Percentiles rank a stretch among this genome's conserved stretches.
Evolutionary conservation across 2,329 filamentous ascomycete genomes (phyloP).

Genomic region (Juglanconis oblonga): DNA sequence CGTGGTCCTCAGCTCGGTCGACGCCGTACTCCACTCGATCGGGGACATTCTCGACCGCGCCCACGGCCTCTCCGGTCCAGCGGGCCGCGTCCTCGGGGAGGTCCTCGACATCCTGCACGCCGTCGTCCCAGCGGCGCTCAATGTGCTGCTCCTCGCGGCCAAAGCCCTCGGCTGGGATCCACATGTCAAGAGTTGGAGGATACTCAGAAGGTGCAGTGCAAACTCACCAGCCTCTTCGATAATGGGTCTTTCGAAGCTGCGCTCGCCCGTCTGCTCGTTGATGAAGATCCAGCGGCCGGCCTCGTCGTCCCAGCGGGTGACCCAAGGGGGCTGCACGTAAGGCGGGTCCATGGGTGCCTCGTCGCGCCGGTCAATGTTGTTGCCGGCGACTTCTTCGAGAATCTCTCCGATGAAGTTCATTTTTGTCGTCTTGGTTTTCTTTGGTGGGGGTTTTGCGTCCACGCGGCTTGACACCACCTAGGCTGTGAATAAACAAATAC

Average conservation of each 20-base stretch:
- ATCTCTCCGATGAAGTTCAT: conserved; percentile 12
- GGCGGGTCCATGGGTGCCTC: conserved; percentile 7
- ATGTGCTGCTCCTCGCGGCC: conserved; percentile 8
- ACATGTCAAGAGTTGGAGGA: neutral
- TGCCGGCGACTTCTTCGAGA: conserved; percentile 8
- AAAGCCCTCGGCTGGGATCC: conserved; percentile 2
- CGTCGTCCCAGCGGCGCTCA: conserved; percentile 7
- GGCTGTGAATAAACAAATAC: neutral
- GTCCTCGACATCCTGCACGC: conserved; percentile 5
- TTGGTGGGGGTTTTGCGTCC: neutral
- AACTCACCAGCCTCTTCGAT: conserved; percentile 12
- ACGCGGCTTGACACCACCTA: neutral
- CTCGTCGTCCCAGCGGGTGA: conserved; percentile 12
- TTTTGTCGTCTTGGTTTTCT: neutral
- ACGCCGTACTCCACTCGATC: conserved; percentile 3
- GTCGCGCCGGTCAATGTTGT: conserved; percentile 2
- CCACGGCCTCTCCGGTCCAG: conserved; percentile 12
- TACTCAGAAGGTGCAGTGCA: neutral
- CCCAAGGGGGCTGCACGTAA: conserved; percentile 13
- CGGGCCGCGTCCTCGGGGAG: conserved; percentile 14
- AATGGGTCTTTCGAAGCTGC: conserved; percentile 11
- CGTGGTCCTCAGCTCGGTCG: conserved; percentile 3
- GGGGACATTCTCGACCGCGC: conserved; percentile 7
- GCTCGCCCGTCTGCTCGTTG: conserved; percentile 15
- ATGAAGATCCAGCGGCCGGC: conserved; percentile 14